Evolutionary conservation across 164 flowering plant species (phyloP), one percentile per base, ranked within the genome.

Genomic region (Dillenia suffruticosa): DNA sequence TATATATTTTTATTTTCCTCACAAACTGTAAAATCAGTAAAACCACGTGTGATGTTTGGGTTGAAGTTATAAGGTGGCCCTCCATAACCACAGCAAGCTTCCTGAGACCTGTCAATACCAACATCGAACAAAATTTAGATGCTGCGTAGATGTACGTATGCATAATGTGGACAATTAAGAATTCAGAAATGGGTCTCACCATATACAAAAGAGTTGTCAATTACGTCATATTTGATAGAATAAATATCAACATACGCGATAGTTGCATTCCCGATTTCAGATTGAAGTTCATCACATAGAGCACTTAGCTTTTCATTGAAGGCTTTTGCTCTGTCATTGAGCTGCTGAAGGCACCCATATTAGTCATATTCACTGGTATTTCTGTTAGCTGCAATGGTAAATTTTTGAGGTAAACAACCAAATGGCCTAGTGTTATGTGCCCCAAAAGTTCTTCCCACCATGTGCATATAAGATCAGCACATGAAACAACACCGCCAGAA

Each of bases 381-480:
- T 14, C 63, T 65, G 15, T 59, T 63, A 64, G 54, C 66, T 19
- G 72, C 7, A 32, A 6, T 14, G 9, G 83, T 63, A 32, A 86
- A 82, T 52, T 79, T 70, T 68, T 79, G 72, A 12, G 87, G 85
- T 61, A 73, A 57, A 70, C 92, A 87, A 5, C 88, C 89, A 47
- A 81, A 45, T 16, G 88, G 87, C 43, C 87, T 88, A 0, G 83
- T 82, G 44, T 81, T 82, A 45, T 84, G 86, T 54, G 82, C 61
- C 22, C 89, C 87, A 81, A 61, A 86, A 84, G 24, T 81, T 79
- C 72, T 67, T 81, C n/a, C 77, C 92, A 22, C 92, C 92, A 48
- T 63, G 40, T 12, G 59, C 51, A 60, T 82, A 77, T 50, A 86
- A 46, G 6, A 44, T 72, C 92, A 82, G 70, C 65, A 65, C 26